Base-by-base conservation (phyloP, 257 asterid species). In the Echites panduratus region DNA sequence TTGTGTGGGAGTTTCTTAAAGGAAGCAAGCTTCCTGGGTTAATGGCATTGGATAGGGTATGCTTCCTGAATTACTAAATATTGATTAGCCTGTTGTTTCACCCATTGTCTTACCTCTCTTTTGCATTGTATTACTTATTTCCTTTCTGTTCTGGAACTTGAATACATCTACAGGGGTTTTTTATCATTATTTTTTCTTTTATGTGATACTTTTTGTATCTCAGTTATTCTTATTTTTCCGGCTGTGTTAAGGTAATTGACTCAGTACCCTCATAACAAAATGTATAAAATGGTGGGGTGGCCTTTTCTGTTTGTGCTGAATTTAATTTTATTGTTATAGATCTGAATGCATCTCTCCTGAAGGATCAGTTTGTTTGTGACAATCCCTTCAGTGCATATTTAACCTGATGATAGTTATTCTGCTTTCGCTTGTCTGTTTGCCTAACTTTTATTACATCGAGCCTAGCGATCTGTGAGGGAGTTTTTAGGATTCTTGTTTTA, bases 21-120 rank as follows among this genome's bases (percentile, higher is more conserved):
- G 95, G 96, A 80, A 83, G 95, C 83, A 87, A 80, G 70, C 97
- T 94, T 86, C 97, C 96, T 0, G 99, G 97, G 78, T 87, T 94
- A 57, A 77, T 89, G 96, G 96, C 97, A 75, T 79, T 91, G 69
- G 97, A 94, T 80, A 89, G 89, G 79, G 97, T 94, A 87, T 54
- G 92, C 68, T 47, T 79, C 52, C 72, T 7, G 47, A 71, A 53
- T 73, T 77, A 27, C 26, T 6, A n/a, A 7, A 26, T 27, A 10
- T 62, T 19, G 9, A 19, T 61, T 24, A 48, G 48, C 32, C 72
- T 64, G 41, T 45, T 43, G 9, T 27, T 48, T 54, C 54, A 24
- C 57, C 56, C n/a, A 5, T 44, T 24, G 35, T 67, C 54, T 67
- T 17, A 43, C 67, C 35, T 45, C 48, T 26, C n/a, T 58, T n/a